Conservation (phyloP, 768 basidiomycete genomes). For the Suillus hirtellus region DNA sequence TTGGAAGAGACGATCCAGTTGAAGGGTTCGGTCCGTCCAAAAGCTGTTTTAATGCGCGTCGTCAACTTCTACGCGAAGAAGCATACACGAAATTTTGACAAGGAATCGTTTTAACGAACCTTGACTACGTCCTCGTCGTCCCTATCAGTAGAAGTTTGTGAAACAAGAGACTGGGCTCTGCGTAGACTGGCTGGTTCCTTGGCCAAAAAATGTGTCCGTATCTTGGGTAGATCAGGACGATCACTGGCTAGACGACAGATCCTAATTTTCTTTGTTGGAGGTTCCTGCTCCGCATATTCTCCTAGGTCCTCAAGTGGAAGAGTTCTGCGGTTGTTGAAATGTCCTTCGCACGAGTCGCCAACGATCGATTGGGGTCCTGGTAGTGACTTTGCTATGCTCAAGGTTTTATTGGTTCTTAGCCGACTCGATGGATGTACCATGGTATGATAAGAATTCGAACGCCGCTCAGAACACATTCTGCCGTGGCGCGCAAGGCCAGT, state of each 20-base stretch:
- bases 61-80: constrained; percentile 7
- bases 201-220: constrained; percentile 22
- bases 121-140: constrained; percentile 16
- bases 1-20: constrained; percentile 5
- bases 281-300: neutral
- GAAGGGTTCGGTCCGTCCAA: constrained; percentile 9
- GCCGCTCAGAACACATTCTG: neutral
- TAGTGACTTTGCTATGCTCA: neutral
- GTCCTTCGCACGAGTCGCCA: neutral
- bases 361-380: neutral
- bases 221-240: neutral
- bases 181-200: constrained; percentile 41
- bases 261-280: constrained; percentile 22
- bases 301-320: neutral
- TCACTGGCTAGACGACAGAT: constrained; percentile 11
- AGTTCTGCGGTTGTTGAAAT: neutral
- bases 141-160: constrained; percentile 24
- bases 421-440: neutral
- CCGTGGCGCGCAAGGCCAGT: neutral
- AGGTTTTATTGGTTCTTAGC: neutral
- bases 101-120: constrained; percentile 8
- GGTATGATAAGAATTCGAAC: neutral
- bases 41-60: constrained; percentile 14
- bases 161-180: constrained; percentile 40
- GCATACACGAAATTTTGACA: neutral